Conservation (phyloP, 2,329 filamentous ascomycete genomes). For the Gaeumannomyces tritici region DNA sequence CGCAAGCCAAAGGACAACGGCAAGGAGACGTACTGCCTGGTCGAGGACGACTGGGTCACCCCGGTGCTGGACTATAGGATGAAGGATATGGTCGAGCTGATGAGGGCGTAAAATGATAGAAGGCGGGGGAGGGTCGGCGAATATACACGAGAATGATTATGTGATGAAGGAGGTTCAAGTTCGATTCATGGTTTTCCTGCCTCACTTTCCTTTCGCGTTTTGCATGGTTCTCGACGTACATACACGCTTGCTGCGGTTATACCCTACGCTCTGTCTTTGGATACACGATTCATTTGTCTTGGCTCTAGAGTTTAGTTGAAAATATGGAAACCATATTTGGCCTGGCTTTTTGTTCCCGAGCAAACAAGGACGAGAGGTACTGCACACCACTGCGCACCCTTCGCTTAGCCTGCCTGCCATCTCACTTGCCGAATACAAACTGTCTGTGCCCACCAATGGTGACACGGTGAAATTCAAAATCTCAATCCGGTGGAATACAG, state of each 20-base stretch:
- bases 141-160: background rate
- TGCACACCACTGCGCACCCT: too few species aligned
- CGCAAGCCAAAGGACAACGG: conserved; percentile 49
- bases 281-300: background rate
- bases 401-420: too few species aligned
- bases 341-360: too few species aligned
- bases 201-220: background rate
- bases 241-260: background rate
- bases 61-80: conserved; percentile 53
- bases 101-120: conserved; percentile 18
- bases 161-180: background rate
- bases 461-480: background rate
- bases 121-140: background rate
- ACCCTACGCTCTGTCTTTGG: background rate
- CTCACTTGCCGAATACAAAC: too few species aligned
- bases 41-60: conserved; percentile 56
- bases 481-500: too few species aligned
- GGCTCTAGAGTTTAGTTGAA: background rate
- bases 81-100: conserved; percentile 50
- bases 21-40: conserved; percentile 50
- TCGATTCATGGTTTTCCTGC: too few species aligned
- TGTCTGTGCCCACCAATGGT: background rate
- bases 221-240: background rate
- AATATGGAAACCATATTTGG: background rate
- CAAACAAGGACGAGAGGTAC: too few species aligned